phyloP scores from a whole-genome alignment of 2,329 filamentous ascomycete genomes.

The Nothophoma quercina region DNA sequence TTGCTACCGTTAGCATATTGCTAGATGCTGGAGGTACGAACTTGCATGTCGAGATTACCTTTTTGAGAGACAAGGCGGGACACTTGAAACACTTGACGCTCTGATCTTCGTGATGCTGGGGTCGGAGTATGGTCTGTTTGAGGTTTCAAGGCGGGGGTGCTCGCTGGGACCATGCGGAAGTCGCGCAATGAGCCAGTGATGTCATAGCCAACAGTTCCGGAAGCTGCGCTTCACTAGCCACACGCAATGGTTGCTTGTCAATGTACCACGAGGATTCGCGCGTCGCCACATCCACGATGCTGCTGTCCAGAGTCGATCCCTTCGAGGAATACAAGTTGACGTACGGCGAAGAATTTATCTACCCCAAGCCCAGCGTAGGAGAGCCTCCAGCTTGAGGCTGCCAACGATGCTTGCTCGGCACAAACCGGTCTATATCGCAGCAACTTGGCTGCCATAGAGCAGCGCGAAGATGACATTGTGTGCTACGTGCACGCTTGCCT shows the following conservation, averaged over 20 bases:
- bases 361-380: too few relatives aligned
- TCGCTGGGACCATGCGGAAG: slow-evolving; percentile 17
- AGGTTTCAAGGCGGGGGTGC: slow-evolving; percentile 24
- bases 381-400: too few relatives aligned
- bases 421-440: background rate
- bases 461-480: too few relatives aligned
- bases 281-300: background rate
- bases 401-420: background rate
- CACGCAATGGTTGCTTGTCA: background rate
- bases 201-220: slow-evolving; percentile 27
- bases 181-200: slow-evolving; percentile 27
- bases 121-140: slow-evolving; percentile 27
- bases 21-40: slow-evolving; percentile 8
- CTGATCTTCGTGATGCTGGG: slow-evolving; percentile 23
- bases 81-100: slow-evolving; percentile 20
- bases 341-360: too few relatives aligned
- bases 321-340: background rate
- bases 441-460: too few relatives aligned
- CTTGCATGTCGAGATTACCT: slow-evolving; percentile 22
- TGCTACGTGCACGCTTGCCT: too few relatives aligned
- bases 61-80: slow-evolving; percentile 7
- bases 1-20: slow-evolving; percentile 36
- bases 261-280: background rate
- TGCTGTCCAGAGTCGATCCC: background rate
- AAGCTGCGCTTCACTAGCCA: slow-evolving; percentile 25